A percentile compares a stretch with the other conserved stretches of the same genome.
phyloP scores from a whole-genome alignment of 192 early-diverging fungal genomes.

The Backusella tarrabulga region DNA sequence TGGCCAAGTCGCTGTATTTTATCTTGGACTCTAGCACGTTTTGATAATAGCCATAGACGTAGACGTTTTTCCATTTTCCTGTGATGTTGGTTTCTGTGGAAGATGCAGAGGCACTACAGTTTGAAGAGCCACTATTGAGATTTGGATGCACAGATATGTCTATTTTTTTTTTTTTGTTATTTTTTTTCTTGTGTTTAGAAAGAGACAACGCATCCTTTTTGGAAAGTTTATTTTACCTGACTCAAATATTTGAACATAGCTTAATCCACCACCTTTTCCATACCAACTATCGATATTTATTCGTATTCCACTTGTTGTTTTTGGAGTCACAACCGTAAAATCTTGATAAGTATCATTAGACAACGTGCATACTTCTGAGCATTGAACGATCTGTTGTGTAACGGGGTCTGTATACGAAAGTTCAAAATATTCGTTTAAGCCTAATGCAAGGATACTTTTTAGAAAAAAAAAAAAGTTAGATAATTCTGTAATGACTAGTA shows the following conservation, averaged over 20 bases:
- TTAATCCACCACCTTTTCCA: conserved; percentile 28
- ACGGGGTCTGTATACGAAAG: conserved; percentile 63
- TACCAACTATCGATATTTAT: conserved; percentile 46
- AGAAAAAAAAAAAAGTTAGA: conserved; percentile 9
- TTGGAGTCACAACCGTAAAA: conserved; percentile 41
- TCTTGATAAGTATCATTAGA: conserved; percentile 40
- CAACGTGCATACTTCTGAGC: conserved; percentile 36
- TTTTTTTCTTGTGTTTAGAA: background rate
- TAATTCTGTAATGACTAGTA: background rate
- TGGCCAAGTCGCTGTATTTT: background rate
- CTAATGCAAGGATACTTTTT: conserved; percentile 54
- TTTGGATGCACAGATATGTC: conserved; percentile 17
- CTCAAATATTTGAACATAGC: conserved; percentile 30
- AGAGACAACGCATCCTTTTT: background rate
- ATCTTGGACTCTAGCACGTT: conserved; percentile 15
- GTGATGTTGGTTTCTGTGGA: conserved; percentile 11
- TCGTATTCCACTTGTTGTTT: conserved; percentile 47
- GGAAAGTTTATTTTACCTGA: conserved; percentile 22
- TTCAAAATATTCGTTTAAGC: conserved; percentile 55
- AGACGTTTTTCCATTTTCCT: conserved; percentile 23
- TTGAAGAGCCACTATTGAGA: background rate
- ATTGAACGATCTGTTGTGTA: conserved; percentile 40
- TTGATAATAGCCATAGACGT: conserved; percentile 29
- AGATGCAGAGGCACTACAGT: conserved; percentile 4
- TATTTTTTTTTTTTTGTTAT: background rate